Conservation (phyloP, 1,284 basidiomycete genomes). For the Pseudozyma hubeiensis region DNA sequence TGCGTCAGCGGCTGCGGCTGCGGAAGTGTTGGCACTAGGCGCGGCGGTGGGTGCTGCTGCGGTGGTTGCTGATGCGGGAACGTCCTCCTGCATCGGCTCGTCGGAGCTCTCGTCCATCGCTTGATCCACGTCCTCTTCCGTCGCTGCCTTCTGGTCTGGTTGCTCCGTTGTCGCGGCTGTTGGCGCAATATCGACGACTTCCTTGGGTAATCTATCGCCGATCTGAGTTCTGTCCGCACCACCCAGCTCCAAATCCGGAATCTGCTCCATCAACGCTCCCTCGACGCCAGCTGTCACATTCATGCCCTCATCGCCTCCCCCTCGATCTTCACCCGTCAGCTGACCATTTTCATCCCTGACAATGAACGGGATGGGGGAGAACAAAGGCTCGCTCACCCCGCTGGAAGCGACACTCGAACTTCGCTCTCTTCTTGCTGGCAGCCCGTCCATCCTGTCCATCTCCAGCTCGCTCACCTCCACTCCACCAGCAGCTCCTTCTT, state of each 20-base stretch:
- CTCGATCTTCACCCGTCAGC: not conserved
- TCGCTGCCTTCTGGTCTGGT: not conserved
- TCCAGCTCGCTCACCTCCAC: conserved; percentile 18
- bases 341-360: conserved; percentile 18
- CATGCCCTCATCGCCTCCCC: not conserved
- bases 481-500: not conserved
- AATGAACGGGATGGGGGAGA: conserved; percentile 43
- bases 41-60: not conserved
- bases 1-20: not conserved
- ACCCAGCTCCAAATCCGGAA: conserved; percentile 35
- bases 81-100: not conserved
- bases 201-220: conserved; percentile 1
- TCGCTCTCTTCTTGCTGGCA: conserved; percentile 11
- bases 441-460: conserved; percentile 39
- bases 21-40: not conserved
- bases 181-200: conserved; percentile 22
- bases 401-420: conserved; percentile 9
- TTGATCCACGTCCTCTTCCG: not conserved
- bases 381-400: conserved; percentile 25
- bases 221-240: conserved; percentile 31
- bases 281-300: no score
- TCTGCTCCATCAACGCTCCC: conserved; percentile 4
- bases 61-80: not conserved
- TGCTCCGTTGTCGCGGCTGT: not conserved
- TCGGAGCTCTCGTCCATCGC: not conserved